Evolutionary conservation across 305 asterid species (phyloP).

Genomic region (Rubia tinctorum): DNA sequence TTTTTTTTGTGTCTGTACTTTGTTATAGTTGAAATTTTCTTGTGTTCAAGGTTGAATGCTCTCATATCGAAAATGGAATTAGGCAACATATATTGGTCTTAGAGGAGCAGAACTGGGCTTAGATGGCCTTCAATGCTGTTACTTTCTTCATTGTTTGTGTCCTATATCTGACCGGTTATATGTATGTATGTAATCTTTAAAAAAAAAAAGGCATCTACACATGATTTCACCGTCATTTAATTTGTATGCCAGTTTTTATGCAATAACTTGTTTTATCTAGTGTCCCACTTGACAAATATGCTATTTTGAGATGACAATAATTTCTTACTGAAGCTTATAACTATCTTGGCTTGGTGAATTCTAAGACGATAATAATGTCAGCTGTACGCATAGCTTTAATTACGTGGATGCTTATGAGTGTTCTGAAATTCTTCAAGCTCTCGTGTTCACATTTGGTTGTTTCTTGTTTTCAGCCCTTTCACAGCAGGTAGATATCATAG

Average conservation of each 20-base stretch:
- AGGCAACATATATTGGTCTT: not conserved
- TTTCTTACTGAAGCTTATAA: not conserved
- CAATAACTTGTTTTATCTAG: not conserved
- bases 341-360: not conserved
- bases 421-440: not conserved
- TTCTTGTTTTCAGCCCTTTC: conserved; percentile 59
- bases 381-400: not conserved
- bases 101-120: not conserved
- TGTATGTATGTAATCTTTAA: no score
- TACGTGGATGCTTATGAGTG: not conserved
- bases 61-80: not conserved
- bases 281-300: not conserved
- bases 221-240: not conserved
- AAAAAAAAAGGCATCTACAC: no score
- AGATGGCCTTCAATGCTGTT: not conserved
- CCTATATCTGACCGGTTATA: not conserved
- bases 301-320: not conserved
- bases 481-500: conserved; percentile 96
- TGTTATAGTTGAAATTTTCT: not conserved
- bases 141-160: no score
- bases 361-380: not conserved
- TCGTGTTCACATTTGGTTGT: conserved; percentile 14
- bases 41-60: not conserved
- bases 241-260: not conserved
- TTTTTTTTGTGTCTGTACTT: not conserved